Evolutionary conservation across 2,329 filamentous ascomycete species (phyloP).

Genomic region (Colletotrichum chlorophyti): DNA sequence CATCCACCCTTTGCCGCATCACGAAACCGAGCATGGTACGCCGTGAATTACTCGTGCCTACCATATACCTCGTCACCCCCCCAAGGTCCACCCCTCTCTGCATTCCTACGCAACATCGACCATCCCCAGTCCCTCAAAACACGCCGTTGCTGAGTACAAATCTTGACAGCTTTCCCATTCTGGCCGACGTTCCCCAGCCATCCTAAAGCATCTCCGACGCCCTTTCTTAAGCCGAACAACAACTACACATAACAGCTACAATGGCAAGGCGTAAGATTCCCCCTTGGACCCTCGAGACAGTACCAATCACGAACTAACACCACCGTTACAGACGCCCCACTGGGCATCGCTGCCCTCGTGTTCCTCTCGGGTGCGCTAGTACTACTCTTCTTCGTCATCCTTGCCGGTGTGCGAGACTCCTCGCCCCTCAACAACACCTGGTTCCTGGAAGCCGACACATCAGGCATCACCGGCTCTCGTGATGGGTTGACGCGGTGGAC

Average conservation of each 20-base stretch:
- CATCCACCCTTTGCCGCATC: neutral
- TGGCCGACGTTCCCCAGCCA: conserved; percentile 6
- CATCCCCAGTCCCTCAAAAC: neutral
- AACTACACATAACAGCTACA: neutral
- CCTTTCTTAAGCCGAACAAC: neutral
- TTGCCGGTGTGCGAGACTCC: conserved; percentile 57
- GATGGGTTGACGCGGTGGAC: conserved; percentile 78
- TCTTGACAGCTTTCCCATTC: neutral
- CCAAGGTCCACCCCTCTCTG: neutral
- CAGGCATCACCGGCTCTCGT: conserved; percentile 73
- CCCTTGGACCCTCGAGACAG: neutral
- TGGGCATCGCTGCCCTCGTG: conserved; percentile 52
- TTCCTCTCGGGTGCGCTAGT: conserved; percentile 59
- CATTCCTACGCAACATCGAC: conserved; percentile 11
- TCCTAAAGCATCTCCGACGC: conserved; percentile 2
- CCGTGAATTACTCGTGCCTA: neutral
- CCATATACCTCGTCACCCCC: neutral
- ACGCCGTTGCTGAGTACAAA: conserved; percentile 18
- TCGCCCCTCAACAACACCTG: conserved; percentile 76
- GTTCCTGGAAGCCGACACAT: conserved; percentile 83
- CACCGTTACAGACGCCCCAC: conserved; percentile 43
- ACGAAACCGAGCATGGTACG: neutral
- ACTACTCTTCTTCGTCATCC: conserved; percentile 65
- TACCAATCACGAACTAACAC: neutral
- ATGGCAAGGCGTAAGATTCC: conserved; percentile 21